Evolutionary conservation across 441 rosid genomes (phyloP), one percentile per base, ranked within the genome.

Genomic region (Populus hybrid): DNA sequence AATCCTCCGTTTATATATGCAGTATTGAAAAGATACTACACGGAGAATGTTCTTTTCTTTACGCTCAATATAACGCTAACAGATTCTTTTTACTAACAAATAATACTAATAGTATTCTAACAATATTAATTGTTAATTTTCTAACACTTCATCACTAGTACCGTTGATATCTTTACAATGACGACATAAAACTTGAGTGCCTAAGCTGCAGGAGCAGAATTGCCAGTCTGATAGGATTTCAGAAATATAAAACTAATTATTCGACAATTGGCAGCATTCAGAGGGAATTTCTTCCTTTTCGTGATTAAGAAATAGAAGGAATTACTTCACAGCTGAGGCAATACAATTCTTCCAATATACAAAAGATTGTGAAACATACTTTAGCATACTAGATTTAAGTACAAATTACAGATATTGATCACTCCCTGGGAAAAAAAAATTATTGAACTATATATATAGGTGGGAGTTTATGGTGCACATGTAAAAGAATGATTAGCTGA

Each of bases 401-500:
- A 4, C 18, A 23, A 9, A 75, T 2, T 23, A 35, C 79, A 9
- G 3, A 18, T 9, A 18, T 14, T 38, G 28, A 36, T 10, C 9
- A 10, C 28, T 63, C 23, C 8, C 21, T 26, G 35, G 20, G 16
- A 67, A 30, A 16, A 10, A 10, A 28, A 6, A 0, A 9, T 0
- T 28, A 2, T 7, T 26, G 10, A 23, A 14, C 34, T 28, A 3
- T 40, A 3, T 40, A 3, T 6, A 54, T 18, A 74, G 16, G 23
- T 10, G 69, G 36, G 40, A 16, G 21, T 76, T 28, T 70, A 59
- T 70, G 28, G 42, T 20, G 42, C 20, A 20, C 16, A 54, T 67
- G 59, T 2, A 36, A 83, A 80, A 81, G 80, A 84, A 82, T 81
- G 73, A 81, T 76, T 84, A 77, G 81, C 59, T 21, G 68, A 32